phyloP scores from a whole-genome alignment of 176 grass and related monocot genomes.

The Lolium perenne region DNA sequence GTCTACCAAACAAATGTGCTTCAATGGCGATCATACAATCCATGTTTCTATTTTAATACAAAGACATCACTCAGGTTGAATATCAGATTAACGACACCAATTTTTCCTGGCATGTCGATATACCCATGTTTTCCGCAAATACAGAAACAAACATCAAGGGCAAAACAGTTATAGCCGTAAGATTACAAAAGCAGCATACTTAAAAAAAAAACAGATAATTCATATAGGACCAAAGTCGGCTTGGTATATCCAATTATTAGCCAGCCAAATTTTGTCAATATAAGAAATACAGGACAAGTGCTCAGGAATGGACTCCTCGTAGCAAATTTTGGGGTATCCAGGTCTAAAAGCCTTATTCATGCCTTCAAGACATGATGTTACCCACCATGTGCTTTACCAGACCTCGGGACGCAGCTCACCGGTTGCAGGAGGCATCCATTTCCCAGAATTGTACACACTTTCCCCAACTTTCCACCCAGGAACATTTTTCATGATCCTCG shows the following conservation, averaged over 20 bases:
- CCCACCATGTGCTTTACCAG: slow-evolving; percentile 49
- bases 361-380: slow-evolving; percentile 24
- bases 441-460: slow-evolving; percentile 85
- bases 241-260: slow-evolving; percentile 50
- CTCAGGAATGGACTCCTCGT: background rate
- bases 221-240: slow-evolving; percentile 17
- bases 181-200: background rate
- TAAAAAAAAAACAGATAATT: background rate
- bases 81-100: background rate
- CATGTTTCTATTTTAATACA: background rate
- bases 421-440: slow-evolving; percentile 90
- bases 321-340: slow-evolving; percentile 14
- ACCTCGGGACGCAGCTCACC: slow-evolving; percentile 93
- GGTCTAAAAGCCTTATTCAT: slow-evolving; percentile 49
- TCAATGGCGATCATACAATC: background rate
- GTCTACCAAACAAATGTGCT: background rate
- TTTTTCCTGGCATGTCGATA: background rate
- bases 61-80: background rate
- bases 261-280: slow-evolving; percentile 30
- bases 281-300: slow-evolving; percentile 33
- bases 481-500: slow-evolving; percentile 91
- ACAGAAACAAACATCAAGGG: background rate
- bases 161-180: background rate
- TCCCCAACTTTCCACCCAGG: slow-evolving; percentile 98
- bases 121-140: background rate